Evolutionary conservation across 805 yeast genomes (phyloP), one percentile per base, ranked within the genome.

Genomic region (Candida sithepensis): DNA sequence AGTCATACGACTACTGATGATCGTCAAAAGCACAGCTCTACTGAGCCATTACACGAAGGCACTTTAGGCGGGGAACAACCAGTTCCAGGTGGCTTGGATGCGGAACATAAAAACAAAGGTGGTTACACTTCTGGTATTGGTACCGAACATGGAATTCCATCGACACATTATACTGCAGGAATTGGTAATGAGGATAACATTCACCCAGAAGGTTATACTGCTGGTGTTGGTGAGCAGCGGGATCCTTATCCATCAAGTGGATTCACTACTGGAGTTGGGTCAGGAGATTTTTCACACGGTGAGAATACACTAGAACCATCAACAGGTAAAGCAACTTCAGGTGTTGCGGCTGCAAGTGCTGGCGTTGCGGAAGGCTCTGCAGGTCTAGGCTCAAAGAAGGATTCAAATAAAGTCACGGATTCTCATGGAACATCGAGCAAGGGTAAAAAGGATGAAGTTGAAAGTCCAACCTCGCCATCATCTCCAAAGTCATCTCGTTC

Each of bases 261-360:
- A 7, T 32, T 13, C n/a, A 32, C 36, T 7, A 18, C 36, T 7
- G 36, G 36, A 6, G 36, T 32, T 32, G 36, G 36, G 5, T 32
- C 36, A 10, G 36, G 36, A 8, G 16, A 12, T 7, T 12, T 13
- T 32, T 12, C 36, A 7, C 36, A 32, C 5, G 36, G 16, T 32
- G 16, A 32, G n/a, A n/a, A n/a, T n/a, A 10, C 36, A 32, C 10
- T 10, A n/a, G n/a, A n/a, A n/a, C n/a, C n/a, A n/a, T n/a, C n/a
- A n/a, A n/a, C n/a, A n/a, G n/a, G 28, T 10, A 24, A 24, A 10
- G 9, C 51, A 6, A 47, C 47, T 9, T 49, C 48, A 3, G 55
- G 54, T 16, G 47, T 40, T 23, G 46, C 42, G n/a, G 43, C 16
- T 28, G 51, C 36, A n/a, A 26, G 54, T 22, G 58, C 52, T 10